Evolutionary conservation across 345 rosid species (phyloP), one percentile per base, ranked within the genome.

Genomic region (Sisymbrium irio): DNA sequence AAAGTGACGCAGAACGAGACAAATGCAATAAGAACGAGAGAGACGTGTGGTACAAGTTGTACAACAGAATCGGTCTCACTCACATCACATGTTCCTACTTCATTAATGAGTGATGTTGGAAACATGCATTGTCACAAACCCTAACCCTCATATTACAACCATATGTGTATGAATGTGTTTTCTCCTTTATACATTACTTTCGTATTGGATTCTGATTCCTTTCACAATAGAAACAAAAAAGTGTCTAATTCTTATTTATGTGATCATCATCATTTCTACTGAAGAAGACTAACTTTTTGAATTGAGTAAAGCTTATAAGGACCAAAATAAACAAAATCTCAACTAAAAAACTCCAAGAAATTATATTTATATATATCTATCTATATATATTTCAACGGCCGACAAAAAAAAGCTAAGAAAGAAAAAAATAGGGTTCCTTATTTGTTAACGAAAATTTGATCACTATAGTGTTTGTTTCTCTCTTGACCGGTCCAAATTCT

Each of bases 381-480:
- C 63, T 72, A 63, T 75, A 61, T 75, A 67, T 67, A 67, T 75
- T 53, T 61, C 39, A 51, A 50, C 41, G 10, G 46, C 60, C 46
- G 50, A 74, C 51, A 10, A 73, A 36, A 28, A 12, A 55, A 67
- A 46, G 22, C 36, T 54, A 73, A 35, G 3, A 55, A 35, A 39
- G 8, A 42, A 25, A 53, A 25, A 55, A 71, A 33, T 0, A n/a
- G 7, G 22, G 56, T 7, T 19, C 53, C 69, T 68, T 75, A 75
- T 68, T 75, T 53, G 74, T 68, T 68, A 67, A 66, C 69, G 79
- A 68, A 75, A 68, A 60, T 67, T 50, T 60, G 41, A 40, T 67
- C 74, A 75, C 3, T 67, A 18, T 59, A 67, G n/a, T 39, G 62
- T 49, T 11, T 67, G 73, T 75, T 68, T 55, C 79, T 75, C 69